These are phyloP conservation scores for Apostasia ramifera DNA, from an alignment of 106 monocot genomes.

Conservation along the genomic window DNA sequence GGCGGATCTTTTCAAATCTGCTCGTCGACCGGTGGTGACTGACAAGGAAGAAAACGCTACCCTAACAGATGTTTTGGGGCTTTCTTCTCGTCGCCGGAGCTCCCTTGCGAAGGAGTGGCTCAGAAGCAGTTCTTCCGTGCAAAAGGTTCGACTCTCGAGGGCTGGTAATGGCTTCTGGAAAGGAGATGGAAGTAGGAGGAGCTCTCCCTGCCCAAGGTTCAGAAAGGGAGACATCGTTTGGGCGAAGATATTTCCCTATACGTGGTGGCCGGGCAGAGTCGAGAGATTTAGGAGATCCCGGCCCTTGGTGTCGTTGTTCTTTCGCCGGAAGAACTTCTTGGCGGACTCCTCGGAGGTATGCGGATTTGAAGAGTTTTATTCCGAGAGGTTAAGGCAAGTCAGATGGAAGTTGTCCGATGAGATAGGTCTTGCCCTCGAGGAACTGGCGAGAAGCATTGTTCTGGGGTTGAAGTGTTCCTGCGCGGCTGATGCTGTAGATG, in stretches of 20 bases:
- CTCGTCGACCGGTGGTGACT: neutral
- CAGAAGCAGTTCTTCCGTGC: neutral
- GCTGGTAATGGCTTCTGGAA: neutral
- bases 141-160: neutral
- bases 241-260: neutral
- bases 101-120: too few species aligned
- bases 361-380: neutral
- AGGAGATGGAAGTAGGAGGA: neutral
- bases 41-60: neutral
- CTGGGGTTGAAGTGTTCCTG: slow-evolving; percentile 19
- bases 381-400: neutral
- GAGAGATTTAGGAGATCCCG: neutral
- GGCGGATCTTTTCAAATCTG: neutral
- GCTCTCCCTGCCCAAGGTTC: neutral
- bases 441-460: slow-evolving; percentile 7
- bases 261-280: neutral
- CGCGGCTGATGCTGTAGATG: neutral
- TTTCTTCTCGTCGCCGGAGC: too few species aligned
- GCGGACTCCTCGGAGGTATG: neutral
- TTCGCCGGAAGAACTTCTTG: neutral
- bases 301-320: neutral
- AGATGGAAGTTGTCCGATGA: neutral
- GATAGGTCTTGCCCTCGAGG: slow-evolving; percentile 8
- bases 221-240: neutral
- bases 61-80: neutral